Evolutionary conservation across 768 basidiomycete genomes (phyloP), one percentile per base, ranked within the genome.

Genomic region (Paxillus ammoniavirescens): DNA sequence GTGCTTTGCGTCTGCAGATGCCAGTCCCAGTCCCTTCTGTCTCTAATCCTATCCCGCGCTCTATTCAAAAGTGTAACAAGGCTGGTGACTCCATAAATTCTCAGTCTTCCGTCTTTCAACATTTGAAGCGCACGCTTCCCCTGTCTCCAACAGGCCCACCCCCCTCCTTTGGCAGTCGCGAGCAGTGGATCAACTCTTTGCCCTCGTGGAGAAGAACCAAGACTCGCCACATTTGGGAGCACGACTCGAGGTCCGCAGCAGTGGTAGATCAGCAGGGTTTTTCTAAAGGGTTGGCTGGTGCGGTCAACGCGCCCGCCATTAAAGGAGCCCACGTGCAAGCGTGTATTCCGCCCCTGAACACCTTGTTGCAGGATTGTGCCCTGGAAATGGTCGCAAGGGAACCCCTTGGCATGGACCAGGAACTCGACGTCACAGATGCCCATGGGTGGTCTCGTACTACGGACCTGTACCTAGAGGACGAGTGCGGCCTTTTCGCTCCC

Each of bases 281-380:
- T 89, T 65, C 69, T 55, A 71, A 69, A 72, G 87, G 87, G 87
- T 89, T 89, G 82, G 77, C 80, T 71, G 75, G 72, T 75, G 84
- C 87, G 85, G 83, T 69, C 69, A 82, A 87, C 88, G 86, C 85
- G 75, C 69, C 79, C 66, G 85, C 82, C 75, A 89, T 87, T 87
- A 89, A 90, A 88, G 88, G 88, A 83, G 66, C 79, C 72, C 85
- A 75, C 84, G 86, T 85, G 81, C 78, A 89, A 81, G 84, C 86
- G 83, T 84, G 85, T 77, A 79, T 84, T 84, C 86, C 87, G 86
- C 89, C 89, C 88, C 72, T 71, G 60, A 77, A 60, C 23, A 64
- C 67, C 35, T 64, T 70, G 30, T 28, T 40, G 3, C 41, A 52
- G 35, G 48, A 47, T 42, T 36, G 51, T 47, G 43, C 28, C 54